Evolutionary conservation across 352 stramenopile species (phyloP).

Genomic region (Globisporangium sylvaticum): DNA sequence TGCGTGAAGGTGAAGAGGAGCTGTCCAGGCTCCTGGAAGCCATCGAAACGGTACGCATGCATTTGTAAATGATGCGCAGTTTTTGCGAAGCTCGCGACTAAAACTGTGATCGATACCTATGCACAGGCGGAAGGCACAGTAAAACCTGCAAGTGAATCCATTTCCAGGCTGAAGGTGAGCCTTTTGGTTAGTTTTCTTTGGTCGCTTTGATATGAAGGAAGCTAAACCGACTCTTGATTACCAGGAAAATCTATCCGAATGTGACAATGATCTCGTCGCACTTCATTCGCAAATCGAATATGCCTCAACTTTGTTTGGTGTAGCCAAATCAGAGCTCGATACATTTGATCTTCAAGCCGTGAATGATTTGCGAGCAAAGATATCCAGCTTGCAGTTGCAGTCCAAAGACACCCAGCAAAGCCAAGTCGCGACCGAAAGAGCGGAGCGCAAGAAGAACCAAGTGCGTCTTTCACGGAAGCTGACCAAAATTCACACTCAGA

Average conservation of each 20-base stretch:
- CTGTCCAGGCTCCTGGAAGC: not conserved
- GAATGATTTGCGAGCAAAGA: not conserved
- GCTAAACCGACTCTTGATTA: not conserved
- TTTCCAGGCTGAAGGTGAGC: not conserved
- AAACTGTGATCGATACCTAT: not conserved
- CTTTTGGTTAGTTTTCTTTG: no score
- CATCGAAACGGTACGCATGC: not conserved
- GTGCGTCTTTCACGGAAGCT: not conserved
- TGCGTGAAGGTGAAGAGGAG: not conserved
- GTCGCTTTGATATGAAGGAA: not conserved
- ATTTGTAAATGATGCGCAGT: not conserved
- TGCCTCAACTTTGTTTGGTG: not conserved
- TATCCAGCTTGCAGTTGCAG: not conserved
- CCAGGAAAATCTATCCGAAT: not conserved
- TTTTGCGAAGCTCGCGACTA: not conserved
- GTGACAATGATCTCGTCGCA: not conserved
- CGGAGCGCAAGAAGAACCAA: not conserved
- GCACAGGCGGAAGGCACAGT: not conserved
- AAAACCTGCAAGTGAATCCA: not conserved
- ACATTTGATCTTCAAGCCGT: not conserved
- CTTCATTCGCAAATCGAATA: not conserved
- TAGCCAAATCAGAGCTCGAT: not conserved
- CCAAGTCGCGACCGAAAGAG: not conserved
- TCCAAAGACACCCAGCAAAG: not conserved
- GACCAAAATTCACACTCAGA: not conserved